Conservation (phyloP, 1,139 yeast species). For the Scheffersomyces illinoinensis region DNA sequence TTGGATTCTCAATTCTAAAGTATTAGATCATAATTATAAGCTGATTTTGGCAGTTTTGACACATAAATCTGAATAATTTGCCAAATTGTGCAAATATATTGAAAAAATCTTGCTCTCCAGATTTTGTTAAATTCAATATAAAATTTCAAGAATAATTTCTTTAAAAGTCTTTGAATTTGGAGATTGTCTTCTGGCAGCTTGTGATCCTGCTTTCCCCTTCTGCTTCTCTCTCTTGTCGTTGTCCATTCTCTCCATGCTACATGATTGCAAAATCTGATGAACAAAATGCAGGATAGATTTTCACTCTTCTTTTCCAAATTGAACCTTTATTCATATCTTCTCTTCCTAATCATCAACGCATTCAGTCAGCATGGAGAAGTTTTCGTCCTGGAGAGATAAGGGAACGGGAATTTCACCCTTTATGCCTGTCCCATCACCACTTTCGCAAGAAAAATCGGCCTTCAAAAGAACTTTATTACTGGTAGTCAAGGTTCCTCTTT, state of each 20-base stretch:
- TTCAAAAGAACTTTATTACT: constrained; percentile 2
- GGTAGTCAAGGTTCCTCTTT: constrained; percentile 17
- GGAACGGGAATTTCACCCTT: constrained; percentile 86
- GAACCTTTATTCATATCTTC: not conserved
- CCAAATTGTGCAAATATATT: not conserved
- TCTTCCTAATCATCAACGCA: not conserved
- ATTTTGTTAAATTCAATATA: not conserved
- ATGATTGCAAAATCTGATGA: not conserved
- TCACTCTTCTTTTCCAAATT: not conserved
- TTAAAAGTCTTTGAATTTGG: not conserved
- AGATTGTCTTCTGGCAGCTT: not conserved
- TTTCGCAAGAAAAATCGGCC: constrained; percentile 8
- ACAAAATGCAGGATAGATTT: not conserved
- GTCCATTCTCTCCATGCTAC: not conserved
- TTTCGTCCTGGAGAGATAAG: constrained; percentile 71
- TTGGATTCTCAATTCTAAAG: not conserved
- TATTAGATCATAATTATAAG: not conserved
- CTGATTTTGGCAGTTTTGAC: no score
- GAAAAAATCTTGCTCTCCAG: not conserved
- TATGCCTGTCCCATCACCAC: constrained; percentile 42
- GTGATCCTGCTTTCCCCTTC: not conserved
- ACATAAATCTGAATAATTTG: not conserved
- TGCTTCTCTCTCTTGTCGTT: not conserved
- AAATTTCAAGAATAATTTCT: not conserved
- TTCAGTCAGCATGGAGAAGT: constrained; percentile 59